Evolutionary conservation across 805 yeast species (phyloP).

Genomic region (Cyberlindnera petersonii): DNA sequence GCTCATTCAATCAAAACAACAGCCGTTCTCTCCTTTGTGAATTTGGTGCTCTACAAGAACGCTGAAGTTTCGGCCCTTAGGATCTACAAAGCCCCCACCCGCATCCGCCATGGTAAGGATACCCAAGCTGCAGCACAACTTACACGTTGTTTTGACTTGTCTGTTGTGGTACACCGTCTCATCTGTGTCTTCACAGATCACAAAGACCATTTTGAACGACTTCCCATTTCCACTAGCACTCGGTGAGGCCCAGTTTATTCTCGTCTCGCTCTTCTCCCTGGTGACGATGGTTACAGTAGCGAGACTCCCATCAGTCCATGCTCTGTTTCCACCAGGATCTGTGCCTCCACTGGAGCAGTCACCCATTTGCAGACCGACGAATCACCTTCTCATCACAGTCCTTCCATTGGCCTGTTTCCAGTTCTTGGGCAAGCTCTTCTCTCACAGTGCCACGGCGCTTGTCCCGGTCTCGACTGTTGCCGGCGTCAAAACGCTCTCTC

Average conservation of each 20-base stretch:
- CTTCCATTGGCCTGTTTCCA: slow-evolving; percentile 66
- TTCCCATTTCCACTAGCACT: slow-evolving; percentile 61
- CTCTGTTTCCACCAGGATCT: slow-evolving; percentile 49
- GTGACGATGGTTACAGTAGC: slow-evolving; percentile 35
- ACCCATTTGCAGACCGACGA: slow-evolving; percentile 33
- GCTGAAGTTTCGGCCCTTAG: too few species aligned
- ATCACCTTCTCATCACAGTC: slow-evolving; percentile 43
- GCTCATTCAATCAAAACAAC: not conserved
- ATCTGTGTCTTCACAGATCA: slow-evolving; percentile 60
- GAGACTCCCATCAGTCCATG: slow-evolving; percentile 29
- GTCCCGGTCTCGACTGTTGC: slow-evolving; percentile 69
- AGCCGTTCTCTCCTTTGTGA: not conserved
- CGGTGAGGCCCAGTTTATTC: slow-evolving; percentile 59
- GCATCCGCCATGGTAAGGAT: not conserved
- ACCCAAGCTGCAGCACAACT: slow-evolving; percentile 5
- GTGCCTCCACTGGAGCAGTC: slow-evolving; percentile 37
- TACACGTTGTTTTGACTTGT: slow-evolving; percentile 34
- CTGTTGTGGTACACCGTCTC: slow-evolving; percentile 59
- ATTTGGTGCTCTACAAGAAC: too few species aligned
- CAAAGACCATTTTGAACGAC: slow-evolving; percentile 49
- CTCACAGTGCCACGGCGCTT: slow-evolving; percentile 59
- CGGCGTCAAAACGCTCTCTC: slow-evolving; percentile 65
- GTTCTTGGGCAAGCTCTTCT: slow-evolving; percentile 58
- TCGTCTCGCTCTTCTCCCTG: slow-evolving; percentile 43
- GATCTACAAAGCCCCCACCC: too few species aligned